These are phyloP conservation scores for Schizochytrium sp. DNA, from an alignment of 108 stramenopile species.

Conservation along the genomic window DNA sequence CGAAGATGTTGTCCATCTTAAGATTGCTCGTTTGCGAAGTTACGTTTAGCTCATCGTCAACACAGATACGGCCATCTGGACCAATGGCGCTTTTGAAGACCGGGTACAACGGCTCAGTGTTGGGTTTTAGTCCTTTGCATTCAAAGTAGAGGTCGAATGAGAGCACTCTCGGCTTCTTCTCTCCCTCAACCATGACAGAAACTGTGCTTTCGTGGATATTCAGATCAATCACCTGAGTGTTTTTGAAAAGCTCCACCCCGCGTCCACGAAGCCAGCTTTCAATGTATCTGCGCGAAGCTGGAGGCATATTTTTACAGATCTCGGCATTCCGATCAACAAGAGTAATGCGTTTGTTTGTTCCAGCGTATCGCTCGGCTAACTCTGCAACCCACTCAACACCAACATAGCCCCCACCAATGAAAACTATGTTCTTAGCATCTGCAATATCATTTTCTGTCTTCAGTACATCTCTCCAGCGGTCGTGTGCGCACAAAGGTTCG, in stretches of 20 bases:
- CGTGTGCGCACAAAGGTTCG: not conserved
- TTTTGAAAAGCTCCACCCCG: not conserved
- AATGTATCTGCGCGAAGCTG: constrained; percentile 36
- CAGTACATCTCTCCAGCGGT: not conserved
- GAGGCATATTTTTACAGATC: not conserved
- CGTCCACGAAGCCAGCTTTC: not conserved
- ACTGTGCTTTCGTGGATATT: not conserved
- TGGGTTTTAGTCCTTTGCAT: constrained; percentile 38
- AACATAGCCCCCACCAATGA: constrained; percentile 36
- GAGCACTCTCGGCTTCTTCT: not conserved
- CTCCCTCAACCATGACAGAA: not conserved
- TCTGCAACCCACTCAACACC: constrained; percentile 40
- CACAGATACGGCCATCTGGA: not conserved
- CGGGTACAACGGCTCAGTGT: not conserved
- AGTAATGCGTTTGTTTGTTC: not conserved
- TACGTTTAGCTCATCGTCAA: constrained; percentile 52
- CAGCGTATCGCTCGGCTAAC: constrained; percentile 43
- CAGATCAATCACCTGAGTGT: not conserved
- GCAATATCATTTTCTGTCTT: not conserved
- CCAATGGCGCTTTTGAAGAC: not conserved
- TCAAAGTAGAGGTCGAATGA: constrained; percentile 36
- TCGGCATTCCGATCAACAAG: constrained; percentile 18
- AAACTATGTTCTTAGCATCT: not conserved
- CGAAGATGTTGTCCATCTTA: constrained; percentile 20
- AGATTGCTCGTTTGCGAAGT: not conserved